Base-by-base conservation (phyloP, 139 green algal genomes). In the Volvox africanus region DNA sequence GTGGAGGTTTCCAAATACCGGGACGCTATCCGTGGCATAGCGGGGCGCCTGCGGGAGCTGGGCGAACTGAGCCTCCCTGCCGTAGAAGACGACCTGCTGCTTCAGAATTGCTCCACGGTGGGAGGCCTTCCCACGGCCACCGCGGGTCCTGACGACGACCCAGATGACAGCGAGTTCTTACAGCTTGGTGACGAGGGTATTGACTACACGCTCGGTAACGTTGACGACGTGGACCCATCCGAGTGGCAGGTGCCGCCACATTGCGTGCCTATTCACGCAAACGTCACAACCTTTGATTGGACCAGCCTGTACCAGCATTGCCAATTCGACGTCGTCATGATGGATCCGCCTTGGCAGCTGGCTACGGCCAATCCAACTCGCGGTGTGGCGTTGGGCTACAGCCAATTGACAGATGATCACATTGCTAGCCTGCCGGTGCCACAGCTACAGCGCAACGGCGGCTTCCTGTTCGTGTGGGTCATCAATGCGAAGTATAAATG, bases 401-500 rank as follows among this genome's bases (percentile, higher is more conserved):
- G 92, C 91, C 97, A 99, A 93, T 94, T 99, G 2, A 97, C 94
- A 5, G 96, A 98, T 65, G 82, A 94, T 5, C 93, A 98, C 94
- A 99, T 99, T 80, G 80, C 93, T 14, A 85, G 93, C 28, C 91
- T 99, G 80, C 97, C 97, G 0, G 93, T 99, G 22, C 95, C 94
- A 0, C 35, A 92, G 90, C 95, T 99, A 67, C 97, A 99, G 91
- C 88, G 28, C 2, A 76, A 97, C 76, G 84, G 79, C n/a, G 95
- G 97, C 36, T 97, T 97, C 35, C 92, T 99, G 61, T 98, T 99
- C 83, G 92, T 99, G 32, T 99, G 97, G 97, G 97, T 99, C 87
- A 99, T 99, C 94, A 99, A 99, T 92, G 96, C 97, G 67, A 99
- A 99, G 93, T 99, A 98, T 91, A 96, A 97, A 82, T 98, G 97